A percentile compares a stretch with the other conserved stretches of the same genome.
Conservation (phyloP, 1,139 yeast species). For the Pneumocystis murina region DNA sequence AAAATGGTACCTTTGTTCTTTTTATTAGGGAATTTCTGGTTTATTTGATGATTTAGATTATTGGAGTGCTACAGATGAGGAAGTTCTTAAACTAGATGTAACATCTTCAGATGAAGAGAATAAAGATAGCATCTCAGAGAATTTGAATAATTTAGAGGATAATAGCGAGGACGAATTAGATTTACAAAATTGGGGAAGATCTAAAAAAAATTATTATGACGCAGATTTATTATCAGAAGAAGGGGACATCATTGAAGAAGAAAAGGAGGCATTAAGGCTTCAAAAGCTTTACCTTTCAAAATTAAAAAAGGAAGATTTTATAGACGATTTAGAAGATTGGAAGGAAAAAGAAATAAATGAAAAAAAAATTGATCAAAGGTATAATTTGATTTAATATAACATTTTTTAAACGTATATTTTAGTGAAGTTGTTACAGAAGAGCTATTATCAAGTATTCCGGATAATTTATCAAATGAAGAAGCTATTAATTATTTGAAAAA, state of each 20-base stretch:
- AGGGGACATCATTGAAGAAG: constrained; percentile 20
- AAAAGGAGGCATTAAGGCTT: constrained; percentile 74
- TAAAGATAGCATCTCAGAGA: constrained; percentile 9
- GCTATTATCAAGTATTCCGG: constrained; percentile 11
- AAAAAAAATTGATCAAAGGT: not conserved
- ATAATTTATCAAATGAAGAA: constrained; percentile 20
- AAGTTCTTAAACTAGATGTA: constrained; percentile 14
- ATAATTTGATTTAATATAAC: not conserved
- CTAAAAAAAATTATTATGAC: constrained; percentile 61
- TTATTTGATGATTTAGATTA: not conserved
- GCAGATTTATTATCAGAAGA: constrained; percentile 60
- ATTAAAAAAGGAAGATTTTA: constrained; percentile 27
- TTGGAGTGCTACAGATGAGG: constrained; percentile 17
- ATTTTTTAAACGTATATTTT: not conserved
- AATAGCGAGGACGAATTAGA: constrained; percentile 20
- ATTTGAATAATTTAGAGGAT: not conserved
- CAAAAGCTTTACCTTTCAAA: constrained; percentile 77
- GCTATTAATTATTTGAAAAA: constrained; percentile 37
- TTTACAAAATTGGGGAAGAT: constrained; percentile 68
- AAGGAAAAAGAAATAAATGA: constrained; percentile 18
- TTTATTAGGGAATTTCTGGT: not conserved
- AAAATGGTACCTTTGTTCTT: not conserved
- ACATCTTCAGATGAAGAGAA: constrained; percentile 7
- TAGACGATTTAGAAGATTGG: constrained; percentile 22
- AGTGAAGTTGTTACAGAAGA: constrained; percentile 10